Evolutionary conservation across 1,284 basidiomycete genomes (phyloP), one percentile per base, ranked within the genome.

Genomic region (Phlebopus sp.): DNA sequence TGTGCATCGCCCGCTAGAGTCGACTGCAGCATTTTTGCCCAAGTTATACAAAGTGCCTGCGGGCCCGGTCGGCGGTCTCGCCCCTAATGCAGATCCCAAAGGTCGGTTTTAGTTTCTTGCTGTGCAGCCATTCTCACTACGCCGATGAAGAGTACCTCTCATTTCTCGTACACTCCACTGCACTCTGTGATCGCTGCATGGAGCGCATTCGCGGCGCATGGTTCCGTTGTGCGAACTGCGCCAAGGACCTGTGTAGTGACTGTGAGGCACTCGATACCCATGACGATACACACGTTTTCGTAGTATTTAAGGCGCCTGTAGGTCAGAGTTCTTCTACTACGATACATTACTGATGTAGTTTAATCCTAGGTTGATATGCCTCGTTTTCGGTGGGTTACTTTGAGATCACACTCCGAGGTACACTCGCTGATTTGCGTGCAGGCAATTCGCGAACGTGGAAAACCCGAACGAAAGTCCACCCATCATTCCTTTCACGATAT

Each of bases 181-280:
- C 87, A 13, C 66, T 88, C 9, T 92, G 89, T 55, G 90, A 92
- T 65, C 76, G 81, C 41, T 90, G 89, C 62, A 81, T 90, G 75
- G 75, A 71, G 19, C 73, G 69, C 31, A 92, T 95, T 51, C 69
- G 75, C 19, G 92, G 92, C 7, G 79, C 81, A 54, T 96, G 92
- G 92, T 87, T 87, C 67, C 79, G 88, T 55, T 96, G 92, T 61
- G 90, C 82, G 2, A 91, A 92, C 62, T 96, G 92, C 61, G 76
- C 79, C 4, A 82, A 78, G 53, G 92, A 94, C 64, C 72, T 93
- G 15, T 94, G 92, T 67, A 81, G 83, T 46, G 76, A 77, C 29
- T 93, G 92, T 53, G 86, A 92, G 62, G 74, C 70, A 48, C 69
- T 89, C 25, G 89, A 90, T 55, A 86, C 85, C 36, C 92, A 95